phyloP scores from a whole-genome alignment of 208 protist species.

The Porcisia deanei region DNA sequence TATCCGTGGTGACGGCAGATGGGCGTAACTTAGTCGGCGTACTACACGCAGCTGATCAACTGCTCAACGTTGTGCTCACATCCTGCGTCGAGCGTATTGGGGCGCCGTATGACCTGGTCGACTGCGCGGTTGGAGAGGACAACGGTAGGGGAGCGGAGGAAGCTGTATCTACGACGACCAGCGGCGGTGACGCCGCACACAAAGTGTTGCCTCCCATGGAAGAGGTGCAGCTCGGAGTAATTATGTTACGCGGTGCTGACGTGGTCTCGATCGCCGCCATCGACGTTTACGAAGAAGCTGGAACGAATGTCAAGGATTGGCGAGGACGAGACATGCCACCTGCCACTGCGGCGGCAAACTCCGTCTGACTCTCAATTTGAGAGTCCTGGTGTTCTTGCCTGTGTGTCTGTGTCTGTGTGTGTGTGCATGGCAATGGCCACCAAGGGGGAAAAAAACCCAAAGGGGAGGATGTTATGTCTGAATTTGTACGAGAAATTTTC shows the following conservation, averaged over 20 bases:
- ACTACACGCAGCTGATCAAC: conserved; percentile 79
- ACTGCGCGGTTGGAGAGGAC: conserved; percentile 14
- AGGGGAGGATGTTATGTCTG: not conserved
- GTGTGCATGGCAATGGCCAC: not conserved
- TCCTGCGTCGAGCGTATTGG: conserved; percentile 66
- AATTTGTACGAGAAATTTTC: not conserved
- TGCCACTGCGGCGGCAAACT: conserved; percentile 15
- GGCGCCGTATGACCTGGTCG: conserved; percentile 37
- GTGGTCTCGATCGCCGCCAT: conserved; percentile 68
- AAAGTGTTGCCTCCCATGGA: conserved; percentile 26
- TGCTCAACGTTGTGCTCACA: conserved; percentile 79
- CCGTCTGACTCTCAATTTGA: not conserved
- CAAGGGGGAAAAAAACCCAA: too few species aligned
- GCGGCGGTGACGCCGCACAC: not conserved
- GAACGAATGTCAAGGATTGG: conserved; percentile 42
- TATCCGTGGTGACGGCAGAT: conserved; percentile 81
- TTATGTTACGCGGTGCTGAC: conserved; percentile 77
- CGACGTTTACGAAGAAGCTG: conserved; percentile 80
- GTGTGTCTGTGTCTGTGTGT: not conserved
- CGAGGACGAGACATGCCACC: conserved; percentile 66
- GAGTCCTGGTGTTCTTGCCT: not conserved
- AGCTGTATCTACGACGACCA: not conserved
- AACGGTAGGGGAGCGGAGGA: not conserved
- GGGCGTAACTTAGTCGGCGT: conserved; percentile 79
- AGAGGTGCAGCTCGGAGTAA: conserved; percentile 58